phyloP scores from a whole-genome alignment of 2,329 filamentous ascomycete genomes.

The Calonectria naviculata region DNA sequence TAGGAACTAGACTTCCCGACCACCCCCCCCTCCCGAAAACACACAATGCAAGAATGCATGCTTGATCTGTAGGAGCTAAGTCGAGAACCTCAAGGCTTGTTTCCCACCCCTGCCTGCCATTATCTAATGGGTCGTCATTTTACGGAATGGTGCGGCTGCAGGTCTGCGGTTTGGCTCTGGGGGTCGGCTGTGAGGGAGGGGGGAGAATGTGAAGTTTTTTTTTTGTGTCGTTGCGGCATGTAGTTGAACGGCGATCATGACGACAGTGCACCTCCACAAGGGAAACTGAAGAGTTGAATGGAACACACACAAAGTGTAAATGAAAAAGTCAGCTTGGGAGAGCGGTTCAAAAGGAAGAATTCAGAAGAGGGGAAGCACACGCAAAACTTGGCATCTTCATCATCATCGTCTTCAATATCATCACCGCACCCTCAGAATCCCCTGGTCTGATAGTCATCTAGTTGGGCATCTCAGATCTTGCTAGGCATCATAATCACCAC shows the following conservation, averaged over 20 bases:
- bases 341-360: conserved; percentile 15
- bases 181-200: background rate
- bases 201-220: conserved; percentile 2
- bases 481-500: conserved; percentile 1
- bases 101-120: conserved; percentile 16
- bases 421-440: background rate
- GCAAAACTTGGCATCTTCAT: conserved; percentile 17
- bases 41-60: conserved; percentile 13
- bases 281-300: conserved; percentile 9
- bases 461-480: background rate
- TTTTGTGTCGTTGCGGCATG: conserved; percentile 16
- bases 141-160: conserved; percentile 23
- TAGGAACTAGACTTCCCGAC: conserved; percentile 9
- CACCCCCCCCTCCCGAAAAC: background rate
- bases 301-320: background rate
- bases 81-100: conserved; percentile 19
- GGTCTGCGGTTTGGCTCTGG: conserved; percentile 9
- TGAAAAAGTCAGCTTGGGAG: background rate
- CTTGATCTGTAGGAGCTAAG: conserved; percentile 11
- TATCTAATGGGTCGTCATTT: conserved; percentile 23
- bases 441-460: background rate
- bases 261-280: conserved; percentile 27
- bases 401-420: background rate
- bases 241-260: conserved; percentile 36
- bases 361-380: background rate